Base-by-base conservation (phyloP, 2,329 filamentous ascomycete genomes). In the Zymoseptoria ardabiliae region DNA sequence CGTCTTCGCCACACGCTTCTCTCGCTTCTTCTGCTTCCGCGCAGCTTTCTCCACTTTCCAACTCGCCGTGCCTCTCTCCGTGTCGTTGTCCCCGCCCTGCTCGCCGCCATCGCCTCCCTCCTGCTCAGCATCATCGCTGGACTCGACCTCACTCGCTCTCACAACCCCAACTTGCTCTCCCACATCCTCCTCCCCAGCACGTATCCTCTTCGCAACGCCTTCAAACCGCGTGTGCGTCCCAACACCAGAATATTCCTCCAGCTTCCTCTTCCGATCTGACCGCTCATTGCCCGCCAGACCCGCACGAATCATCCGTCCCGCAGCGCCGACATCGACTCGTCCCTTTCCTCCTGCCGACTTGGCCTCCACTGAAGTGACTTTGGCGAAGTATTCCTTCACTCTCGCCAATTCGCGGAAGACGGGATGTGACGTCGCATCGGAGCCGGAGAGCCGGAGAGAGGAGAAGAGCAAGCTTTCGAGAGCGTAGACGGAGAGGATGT, bases 391-490 rank as follows among this genome's bases (percentile, higher is more conserved):
- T 71, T 91, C 88, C 74, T 87, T 91, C 57, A 97, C 87, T 58
- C 94, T 86, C 60, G 85, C 87, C 63, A 99, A 82, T 77, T 99
- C 94, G 60, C 82, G 82, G 75, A 91, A 94, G 60, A 99, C 85
- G 25, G 90, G 83, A 72, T 97, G 93, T 56, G 88, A 82, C 73
- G 89, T 91, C n/a, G 89, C 87, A 70, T 96, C 84, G 28, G 87
- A 81, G 59, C 89, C 91, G 66, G 91, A 86, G 8, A 97, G 82
- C 62, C 87, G 86, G 21, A 99, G 79, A 63, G 89, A 87, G 56
- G 88, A 90, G 75, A 96, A 97, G 7, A 99, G 78, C 9, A 96
- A 78, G 0, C 92, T 95, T 71, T 97, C 93, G 63, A 99, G 87
- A 0, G 92, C 84, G 73, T 97, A 99, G 19, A 91, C 88, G 55